These are phyloP conservation scores for Pelargonium citronellum DNA, from an alignment of 441 rosid genomes.

Conservation along the genomic window DNA sequence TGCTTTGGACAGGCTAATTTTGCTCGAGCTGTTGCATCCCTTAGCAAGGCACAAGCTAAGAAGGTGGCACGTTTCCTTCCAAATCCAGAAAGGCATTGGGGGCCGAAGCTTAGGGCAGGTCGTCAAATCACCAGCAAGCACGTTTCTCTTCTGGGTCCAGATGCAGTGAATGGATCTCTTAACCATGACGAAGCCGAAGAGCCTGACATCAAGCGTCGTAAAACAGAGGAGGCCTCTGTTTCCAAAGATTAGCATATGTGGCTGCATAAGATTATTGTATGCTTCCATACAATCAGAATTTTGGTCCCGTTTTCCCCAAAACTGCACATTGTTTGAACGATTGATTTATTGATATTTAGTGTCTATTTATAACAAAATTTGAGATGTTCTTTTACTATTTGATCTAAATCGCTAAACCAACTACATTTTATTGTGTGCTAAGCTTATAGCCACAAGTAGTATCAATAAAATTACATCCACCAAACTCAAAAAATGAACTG, in stretches of 20 bases:
- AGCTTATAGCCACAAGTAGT: background rate
- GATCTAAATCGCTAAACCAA: background rate
- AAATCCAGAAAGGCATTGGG: slow-evolving; percentile 98
- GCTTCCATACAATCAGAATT: background rate
- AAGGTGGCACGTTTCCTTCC: slow-evolving; percentile 87
- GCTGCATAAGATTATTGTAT: background rate
- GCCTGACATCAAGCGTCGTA: slow-evolving; percentile 44
- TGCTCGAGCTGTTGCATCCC: slow-evolving; percentile 73
- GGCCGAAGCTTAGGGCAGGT: slow-evolving; percentile 92
- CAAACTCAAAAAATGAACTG: background rate
- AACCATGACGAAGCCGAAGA: slow-evolving; percentile 40
- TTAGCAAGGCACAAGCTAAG: slow-evolving; percentile 92
- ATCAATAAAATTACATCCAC: background rate
- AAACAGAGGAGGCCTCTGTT: slow-evolving; percentile 30
- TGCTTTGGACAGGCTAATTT: slow-evolving; percentile 63
- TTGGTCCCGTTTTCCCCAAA: background rate
- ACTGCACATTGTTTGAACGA: background rate
- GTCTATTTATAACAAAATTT: background rate
- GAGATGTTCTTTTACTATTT: background rate
- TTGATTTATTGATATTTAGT: background rate
- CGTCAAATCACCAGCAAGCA: slow-evolving; percentile 91
- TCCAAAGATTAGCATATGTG: background rate
- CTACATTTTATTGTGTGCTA: background rate
- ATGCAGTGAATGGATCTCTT: slow-evolving; percentile 73
- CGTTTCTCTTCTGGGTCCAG: slow-evolving; percentile 80